Percentiles rank a stretch among this genome's conserved stretches.
Evolutionary conservation across 495 filamentous ascomycete species (phyloP).

Genomic region (Daldinia loculata): DNA sequence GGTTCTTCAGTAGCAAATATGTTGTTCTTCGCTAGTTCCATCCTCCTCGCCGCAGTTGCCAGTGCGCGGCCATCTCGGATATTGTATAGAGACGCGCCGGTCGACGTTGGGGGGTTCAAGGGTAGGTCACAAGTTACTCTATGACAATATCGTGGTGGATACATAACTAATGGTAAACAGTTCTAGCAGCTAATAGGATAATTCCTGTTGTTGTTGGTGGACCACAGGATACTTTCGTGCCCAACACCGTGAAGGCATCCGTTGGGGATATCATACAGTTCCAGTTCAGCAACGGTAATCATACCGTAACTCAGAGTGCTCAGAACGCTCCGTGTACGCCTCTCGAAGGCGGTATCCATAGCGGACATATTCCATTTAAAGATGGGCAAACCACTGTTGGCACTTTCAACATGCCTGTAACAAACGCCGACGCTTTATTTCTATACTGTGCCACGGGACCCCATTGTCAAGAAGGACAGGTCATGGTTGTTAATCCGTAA

Average conservation of each 20-base stretch:
- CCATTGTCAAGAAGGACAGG: constrained; percentile 62
- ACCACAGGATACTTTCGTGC: constrained; percentile 43
- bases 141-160: not conserved
- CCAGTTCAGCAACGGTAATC: constrained; percentile 56
- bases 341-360: constrained; percentile 44
- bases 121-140: not conserved
- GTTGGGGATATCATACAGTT: constrained; percentile 61
- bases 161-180: constrained; percentile 18
- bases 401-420: constrained; percentile 56
- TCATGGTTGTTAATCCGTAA: constrained; percentile 59
- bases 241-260: constrained; percentile 51
- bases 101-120: constrained; percentile 18
- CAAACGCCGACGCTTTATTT: constrained; percentile 58
- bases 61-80: constrained; percentile 26
- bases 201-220: constrained; percentile 40
- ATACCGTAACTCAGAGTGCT: constrained; percentile 40
- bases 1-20: constrained; percentile 12
- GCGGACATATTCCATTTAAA: constrained; percentile 44
- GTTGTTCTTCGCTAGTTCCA: constrained; percentile 14
- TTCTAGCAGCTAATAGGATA: constrained; percentile 30
- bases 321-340: constrained; percentile 62
- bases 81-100: constrained; percentile 7
- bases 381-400: constrained; percentile 50
- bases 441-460: constrained; percentile 59
- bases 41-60: constrained; percentile 19